Conservation (phyloP, 1,284 basidiomycete genomes). For the Wolfiporia cocos region DNA sequence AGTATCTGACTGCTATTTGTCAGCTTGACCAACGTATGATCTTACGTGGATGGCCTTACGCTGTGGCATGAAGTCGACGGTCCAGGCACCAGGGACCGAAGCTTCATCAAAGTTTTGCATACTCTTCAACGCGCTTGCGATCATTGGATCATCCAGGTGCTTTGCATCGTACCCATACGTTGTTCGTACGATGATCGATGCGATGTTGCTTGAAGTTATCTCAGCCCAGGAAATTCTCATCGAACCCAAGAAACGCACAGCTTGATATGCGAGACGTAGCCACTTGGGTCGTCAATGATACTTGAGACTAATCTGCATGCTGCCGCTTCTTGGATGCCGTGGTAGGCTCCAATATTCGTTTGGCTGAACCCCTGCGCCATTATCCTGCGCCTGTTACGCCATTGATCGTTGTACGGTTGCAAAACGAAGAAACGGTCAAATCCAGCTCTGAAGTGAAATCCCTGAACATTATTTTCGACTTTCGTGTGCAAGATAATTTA, state of each 20-base stretch:
- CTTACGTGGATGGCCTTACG: no score
- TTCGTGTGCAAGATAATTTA: neutral
- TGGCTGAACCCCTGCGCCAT: neutral
- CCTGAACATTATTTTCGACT: neutral
- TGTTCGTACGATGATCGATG: neutral
- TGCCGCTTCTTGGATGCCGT: neutral
- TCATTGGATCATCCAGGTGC: neutral
- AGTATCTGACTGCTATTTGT: neutral
- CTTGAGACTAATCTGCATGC: neutral
- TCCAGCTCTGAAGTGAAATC: neutral
- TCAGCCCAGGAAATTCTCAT: neutral
- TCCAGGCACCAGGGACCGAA: neutral
- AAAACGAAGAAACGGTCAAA: neutral
- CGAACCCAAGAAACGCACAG: neutral
- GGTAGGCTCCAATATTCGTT: neutral
- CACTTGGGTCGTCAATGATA: neutral
- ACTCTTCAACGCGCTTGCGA: neutral
- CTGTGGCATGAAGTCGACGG: neutral
- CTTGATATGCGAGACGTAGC: neutral
- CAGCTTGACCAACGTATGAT: no score
- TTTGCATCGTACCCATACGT: neutral
- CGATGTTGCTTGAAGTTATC: neutral
- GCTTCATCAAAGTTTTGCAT: neutral
- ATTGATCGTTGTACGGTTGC: neutral
- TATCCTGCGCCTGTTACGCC: neutral